Conservation (phyloP, 768 basidiomycete species). For the Ephemerocybe angulata region DNA sequence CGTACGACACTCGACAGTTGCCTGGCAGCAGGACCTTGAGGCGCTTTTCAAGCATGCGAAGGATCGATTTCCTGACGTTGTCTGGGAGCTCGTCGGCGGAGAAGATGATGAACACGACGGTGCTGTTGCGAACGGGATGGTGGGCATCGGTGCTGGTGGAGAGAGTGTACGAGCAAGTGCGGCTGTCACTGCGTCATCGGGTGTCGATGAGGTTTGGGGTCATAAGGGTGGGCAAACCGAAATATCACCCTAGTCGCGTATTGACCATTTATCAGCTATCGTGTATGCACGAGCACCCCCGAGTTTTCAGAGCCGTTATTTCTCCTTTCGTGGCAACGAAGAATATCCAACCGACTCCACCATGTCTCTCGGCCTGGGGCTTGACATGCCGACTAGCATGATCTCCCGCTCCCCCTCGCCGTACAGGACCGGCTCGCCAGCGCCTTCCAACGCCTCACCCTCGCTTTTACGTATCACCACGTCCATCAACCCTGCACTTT, state of each 20-base stretch:
- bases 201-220: constrained; percentile 73
- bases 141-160: background rate
- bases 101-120: constrained; percentile 45
- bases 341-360: constrained; percentile 53
- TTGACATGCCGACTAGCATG: constrained; percentile 32
- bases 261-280: constrained; percentile 53
- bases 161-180: background rate
- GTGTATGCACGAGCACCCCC: constrained; percentile 94
- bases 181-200: constrained; percentile 14
- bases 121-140: constrained; percentile 26
- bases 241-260: background rate
- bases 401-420: constrained; percentile 31
- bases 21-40: constrained; percentile 82
- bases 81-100: constrained; percentile 71
- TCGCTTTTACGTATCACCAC: constrained; percentile 57
- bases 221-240: constrained; percentile 85
- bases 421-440: constrained; percentile 14
- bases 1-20: constrained; percentile 58
- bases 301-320: constrained; percentile 86
- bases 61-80: constrained; percentile 93
- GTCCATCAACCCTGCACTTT: constrained; percentile 72
- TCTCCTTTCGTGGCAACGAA: constrained; percentile 71
- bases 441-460: constrained; percentile 19
- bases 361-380: constrained; percentile 50
- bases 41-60: constrained; percentile 77